A percentile compares a stretch with the other conserved stretches of the same genome.
phyloP scores from a whole-genome alignment of 140 eudicot genomes.

The Eryngium alpinum region DNA sequence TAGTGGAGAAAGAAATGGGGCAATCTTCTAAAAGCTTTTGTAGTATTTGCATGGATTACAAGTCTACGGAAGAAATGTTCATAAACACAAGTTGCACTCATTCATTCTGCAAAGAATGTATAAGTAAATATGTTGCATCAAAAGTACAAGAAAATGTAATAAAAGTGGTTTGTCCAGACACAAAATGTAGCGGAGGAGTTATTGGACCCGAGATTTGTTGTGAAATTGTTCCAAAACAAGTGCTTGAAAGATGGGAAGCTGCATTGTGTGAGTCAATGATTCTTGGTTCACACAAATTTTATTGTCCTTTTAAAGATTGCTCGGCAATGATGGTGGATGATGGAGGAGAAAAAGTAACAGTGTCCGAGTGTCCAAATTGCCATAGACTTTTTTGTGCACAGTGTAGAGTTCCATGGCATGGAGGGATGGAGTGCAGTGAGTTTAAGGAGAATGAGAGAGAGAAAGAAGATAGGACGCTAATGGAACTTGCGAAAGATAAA shows the following conservation, averaged over 20 bases:
- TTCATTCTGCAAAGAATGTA: conserved; percentile 36
- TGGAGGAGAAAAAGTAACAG: conserved; percentile 23
- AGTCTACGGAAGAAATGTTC: not conserved
- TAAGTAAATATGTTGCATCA: conserved; percentile 27
- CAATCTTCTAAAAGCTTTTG: too few relatives aligned
- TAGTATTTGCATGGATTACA: conserved; percentile 16
- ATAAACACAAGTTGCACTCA: conserved; percentile 25
- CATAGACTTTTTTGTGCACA: conserved; percentile 42
- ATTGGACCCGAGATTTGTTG: conserved; percentile 29
- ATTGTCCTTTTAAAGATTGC: conserved; percentile 48
- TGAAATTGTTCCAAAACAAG: conserved; percentile 21
- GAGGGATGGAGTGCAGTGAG: conserved; percentile 27
- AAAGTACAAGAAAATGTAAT: conserved; percentile 26
- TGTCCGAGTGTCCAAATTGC: conserved; percentile 44
- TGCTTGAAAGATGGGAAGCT: conserved; percentile 35
- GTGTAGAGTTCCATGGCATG: conserved; percentile 58
- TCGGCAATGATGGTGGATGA: conserved; percentile 45
- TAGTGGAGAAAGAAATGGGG: too few relatives aligned
- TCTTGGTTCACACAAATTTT: conserved; percentile 20
- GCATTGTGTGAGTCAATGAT: conserved; percentile 24
- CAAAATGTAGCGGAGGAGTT: conserved; percentile 15
- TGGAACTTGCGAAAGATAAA: conserved; percentile 7
- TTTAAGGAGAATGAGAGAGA: conserved; percentile 17
- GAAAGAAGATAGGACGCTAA: not conserved
- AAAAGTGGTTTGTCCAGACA: conserved; percentile 30